Conservation (phyloP, 164 flowering plant species). For the Stephania yunnanensis region DNA sequence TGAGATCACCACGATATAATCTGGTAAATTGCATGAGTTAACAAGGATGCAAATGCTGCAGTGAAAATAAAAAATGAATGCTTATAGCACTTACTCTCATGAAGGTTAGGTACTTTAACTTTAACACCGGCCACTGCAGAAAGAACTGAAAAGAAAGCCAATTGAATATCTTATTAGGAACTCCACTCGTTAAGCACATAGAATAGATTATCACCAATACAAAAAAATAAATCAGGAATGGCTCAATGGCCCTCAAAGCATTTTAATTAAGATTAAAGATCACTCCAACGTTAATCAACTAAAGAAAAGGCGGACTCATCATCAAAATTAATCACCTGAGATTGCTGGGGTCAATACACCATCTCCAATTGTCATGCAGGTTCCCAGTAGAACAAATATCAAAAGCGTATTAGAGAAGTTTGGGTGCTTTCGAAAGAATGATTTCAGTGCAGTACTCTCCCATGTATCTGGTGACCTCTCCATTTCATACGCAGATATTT, state of each 20-base stretch:
- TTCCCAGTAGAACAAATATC: conserved; percentile 58
- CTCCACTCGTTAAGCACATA: not conserved
- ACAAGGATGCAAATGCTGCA: not conserved
- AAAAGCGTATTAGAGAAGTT: conserved; percentile 36
- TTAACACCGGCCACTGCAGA: conserved; percentile 64
- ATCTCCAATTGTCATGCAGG: conserved; percentile 88
- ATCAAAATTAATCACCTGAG: conserved; percentile 45
- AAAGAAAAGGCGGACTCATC: not conserved
- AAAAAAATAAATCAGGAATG: not conserved
- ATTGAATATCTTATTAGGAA: conserved; percentile 7
- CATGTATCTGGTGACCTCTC: conserved; percentile 33
- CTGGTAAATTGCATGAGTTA: conserved; percentile 25
- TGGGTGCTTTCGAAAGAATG: conserved; percentile 49
- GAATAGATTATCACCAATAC: not conserved
- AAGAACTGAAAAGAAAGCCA: conserved; percentile 42
- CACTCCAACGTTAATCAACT: not conserved
- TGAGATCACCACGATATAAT: conserved; percentile 44
- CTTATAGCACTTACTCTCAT: conserved; percentile 42
- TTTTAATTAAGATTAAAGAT: not conserved
- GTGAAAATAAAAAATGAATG: not conserved
- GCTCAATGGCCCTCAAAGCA: not conserved
- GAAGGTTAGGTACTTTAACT: conserved; percentile 38
- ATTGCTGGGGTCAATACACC: conserved; percentile 82
- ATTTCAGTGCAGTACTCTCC: conserved; percentile 41
- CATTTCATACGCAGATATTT: conserved; percentile 34